Conservation (phyloP, 805 yeast genomes). For the Yarrowia sp. region DNA sequence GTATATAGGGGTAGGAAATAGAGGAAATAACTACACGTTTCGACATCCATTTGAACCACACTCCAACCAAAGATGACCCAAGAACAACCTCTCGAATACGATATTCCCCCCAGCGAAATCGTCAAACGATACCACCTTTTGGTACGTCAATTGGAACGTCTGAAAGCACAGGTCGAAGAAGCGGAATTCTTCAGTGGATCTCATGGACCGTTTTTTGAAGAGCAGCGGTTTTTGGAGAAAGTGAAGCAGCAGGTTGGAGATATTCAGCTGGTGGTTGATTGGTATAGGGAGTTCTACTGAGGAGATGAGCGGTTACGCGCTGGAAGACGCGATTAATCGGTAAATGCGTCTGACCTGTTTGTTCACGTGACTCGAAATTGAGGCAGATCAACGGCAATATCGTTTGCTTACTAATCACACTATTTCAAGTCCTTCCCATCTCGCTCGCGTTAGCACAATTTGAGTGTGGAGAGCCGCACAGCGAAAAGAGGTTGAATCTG, state of each 20-base stretch:
- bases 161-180: background rate
- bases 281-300: background rate
- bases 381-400: no score
- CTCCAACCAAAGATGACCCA: background rate
- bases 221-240: background rate
- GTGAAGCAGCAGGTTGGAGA: background rate
- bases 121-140: background rate
- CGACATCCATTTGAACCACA: no score
- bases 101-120: background rate
- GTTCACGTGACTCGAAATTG: no score
- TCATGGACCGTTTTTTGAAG: background rate
- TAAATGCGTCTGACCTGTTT: no score
- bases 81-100: background rate
- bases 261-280: background rate
- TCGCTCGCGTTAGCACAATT: background rate
- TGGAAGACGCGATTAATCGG: no score
- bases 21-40: no score
- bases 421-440: background rate
- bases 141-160: background rate
- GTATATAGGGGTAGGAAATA: no score
- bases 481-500: no score
- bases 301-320: no score
- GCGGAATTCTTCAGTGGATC: background rate
- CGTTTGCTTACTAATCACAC: no score
- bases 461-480: no score